phyloP scores from a whole-genome alignment of 768 basidiomycete genomes.

The Agaricus bisporus region DNA sequence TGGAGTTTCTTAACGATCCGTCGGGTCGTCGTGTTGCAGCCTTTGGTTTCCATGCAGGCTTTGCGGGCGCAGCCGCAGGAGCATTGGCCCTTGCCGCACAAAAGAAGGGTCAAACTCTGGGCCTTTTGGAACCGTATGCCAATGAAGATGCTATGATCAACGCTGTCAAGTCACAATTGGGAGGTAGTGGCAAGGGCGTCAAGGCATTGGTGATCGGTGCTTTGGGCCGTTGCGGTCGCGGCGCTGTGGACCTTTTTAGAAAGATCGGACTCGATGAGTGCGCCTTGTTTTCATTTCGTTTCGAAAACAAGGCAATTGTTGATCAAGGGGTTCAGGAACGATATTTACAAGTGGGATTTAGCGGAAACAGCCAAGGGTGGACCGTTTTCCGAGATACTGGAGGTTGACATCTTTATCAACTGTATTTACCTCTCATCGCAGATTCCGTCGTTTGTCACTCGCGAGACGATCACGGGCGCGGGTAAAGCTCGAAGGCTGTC shows the following conservation, averaged over 20 bases:
- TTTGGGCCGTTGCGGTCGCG: conserved; percentile 88
- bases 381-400: conserved; percentile 91
- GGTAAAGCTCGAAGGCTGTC: conserved; percentile 63
- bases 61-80: conserved; percentile 93
- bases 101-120: conserved; percentile 52
- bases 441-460: conserved; percentile 80
- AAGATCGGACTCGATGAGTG: conserved; percentile 95
- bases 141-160: conserved; percentile 84
- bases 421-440: conserved; percentile 93
- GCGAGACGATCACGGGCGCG: conserved; percentile 63
- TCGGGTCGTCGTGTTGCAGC: conserved; percentile 89
- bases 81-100: conserved; percentile 76
- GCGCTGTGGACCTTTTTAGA: conserved; percentile 91
- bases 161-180: conserved; percentile 60
- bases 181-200: conserved; percentile 64
- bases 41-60: conserved; percentile 97
- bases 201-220: conserved; percentile 95
- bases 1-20: conserved; percentile 89
- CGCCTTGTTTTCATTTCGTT: conserved; percentile 26
- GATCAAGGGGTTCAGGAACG: conserved; percentile 47
- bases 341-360: conserved; percentile 98
- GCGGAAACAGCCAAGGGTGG: conserved; percentile 96
- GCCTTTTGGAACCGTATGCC: conserved; percentile 68
- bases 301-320: neutral
- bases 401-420: conserved; percentile 97